A percentile compares a stretch with the other conserved stretches of the same genome.
Conservation (phyloP, 2,329 filamentous ascomycete species). For the Talaromyces sp. region DNA sequence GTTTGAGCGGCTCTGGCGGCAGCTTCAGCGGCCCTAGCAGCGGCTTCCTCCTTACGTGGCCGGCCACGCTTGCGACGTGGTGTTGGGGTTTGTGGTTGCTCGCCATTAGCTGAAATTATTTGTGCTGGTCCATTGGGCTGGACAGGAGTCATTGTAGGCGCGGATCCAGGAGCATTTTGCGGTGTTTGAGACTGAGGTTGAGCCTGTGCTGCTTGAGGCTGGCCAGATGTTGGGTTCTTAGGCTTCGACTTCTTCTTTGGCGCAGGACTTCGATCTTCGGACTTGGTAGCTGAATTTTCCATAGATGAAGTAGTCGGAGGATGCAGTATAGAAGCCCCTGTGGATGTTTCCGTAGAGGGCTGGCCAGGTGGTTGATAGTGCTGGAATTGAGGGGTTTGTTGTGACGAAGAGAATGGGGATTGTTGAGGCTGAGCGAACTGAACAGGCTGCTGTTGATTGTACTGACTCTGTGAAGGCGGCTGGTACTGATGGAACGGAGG, state of each 20-base stretch:
- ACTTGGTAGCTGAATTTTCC: not conserved
- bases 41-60: slow-evolving; percentile 30
- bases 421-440: slow-evolving; percentile 19
- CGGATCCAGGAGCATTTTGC: not conserved
- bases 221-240: slow-evolving; percentile 2
- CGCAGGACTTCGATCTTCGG: slow-evolving; percentile 18
- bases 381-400: slow-evolving; percentile 24
- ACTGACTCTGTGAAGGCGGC: slow-evolving; percentile 16
- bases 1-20: slow-evolving; percentile 21
- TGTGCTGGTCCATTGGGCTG: slow-evolving; percentile 22
- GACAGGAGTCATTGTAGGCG: slow-evolving; percentile 4
- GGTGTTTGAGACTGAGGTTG: slow-evolving; percentile 7
- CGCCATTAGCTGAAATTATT: slow-evolving; percentile 3
- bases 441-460: slow-evolving; percentile 15
- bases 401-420: slow-evolving; percentile 20
- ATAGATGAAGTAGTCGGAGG: not conserved
- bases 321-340: slow-evolving; percentile 7
- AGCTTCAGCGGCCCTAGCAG: slow-evolving; percentile 22
- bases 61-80: slow-evolving; percentile 26
- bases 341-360: slow-evolving; percentile 7
- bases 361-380: slow-evolving; percentile 26
- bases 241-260: slow-evolving; percentile 27
- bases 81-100: slow-evolving; percentile 9
- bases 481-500: slow-evolving; percentile 27
- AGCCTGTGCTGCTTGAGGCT: slow-evolving; percentile 7